Evolutionary conservation across 2,329 filamentous ascomycete species (phyloP).

Genomic region (Colletotrichum trifolii): DNA sequence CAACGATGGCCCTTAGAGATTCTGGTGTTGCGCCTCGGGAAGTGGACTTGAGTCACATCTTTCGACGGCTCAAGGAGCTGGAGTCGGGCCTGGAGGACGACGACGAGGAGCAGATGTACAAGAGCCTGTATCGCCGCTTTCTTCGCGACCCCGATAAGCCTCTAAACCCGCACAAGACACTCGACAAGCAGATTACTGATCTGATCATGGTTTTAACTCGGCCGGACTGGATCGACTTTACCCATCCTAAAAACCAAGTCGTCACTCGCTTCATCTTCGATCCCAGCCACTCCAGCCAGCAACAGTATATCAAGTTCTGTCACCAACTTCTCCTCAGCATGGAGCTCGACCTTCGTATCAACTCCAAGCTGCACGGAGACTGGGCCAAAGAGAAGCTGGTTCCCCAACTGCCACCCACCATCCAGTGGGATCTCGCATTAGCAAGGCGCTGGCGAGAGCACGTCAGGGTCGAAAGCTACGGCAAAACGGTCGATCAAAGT

Average conservation of each 20-base stretch:
- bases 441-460: conserved; percentile 79
- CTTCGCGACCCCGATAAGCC: conserved; percentile 75
- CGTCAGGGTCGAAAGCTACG: conserved; percentile 72
- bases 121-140: conserved; percentile 74
- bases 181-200: conserved; percentile 79
- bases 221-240: conserved; percentile 80
- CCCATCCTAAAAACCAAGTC: conserved; percentile 75
- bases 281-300: conserved; percentile 63
- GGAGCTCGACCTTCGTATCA: conserved; percentile 77
- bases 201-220: conserved; percentile 76
- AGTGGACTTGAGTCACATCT: conserved; percentile 67
- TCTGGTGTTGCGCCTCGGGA: conserved; percentile 69
- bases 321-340: conserved; percentile 80
- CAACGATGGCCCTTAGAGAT: conserved; percentile 67
- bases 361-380: conserved; percentile 69
- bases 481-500: conserved; percentile 63
- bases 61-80: conserved; percentile 69
- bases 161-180: conserved; percentile 68
- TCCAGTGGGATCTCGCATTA: conserved; percentile 79
- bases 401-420: conserved; percentile 73
- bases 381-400: conserved; percentile 74
- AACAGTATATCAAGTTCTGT: conserved; percentile 75
- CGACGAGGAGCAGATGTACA: conserved; percentile 69
- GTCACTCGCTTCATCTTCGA: conserved; percentile 79
- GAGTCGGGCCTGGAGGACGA: conserved; percentile 67